Percentiles rank a stretch among this genome's conserved stretches.
Evolutionary conservation across 1,284 basidiomycete species (phyloP).

Genomic region (Fomitopsis pinicola): DNA sequence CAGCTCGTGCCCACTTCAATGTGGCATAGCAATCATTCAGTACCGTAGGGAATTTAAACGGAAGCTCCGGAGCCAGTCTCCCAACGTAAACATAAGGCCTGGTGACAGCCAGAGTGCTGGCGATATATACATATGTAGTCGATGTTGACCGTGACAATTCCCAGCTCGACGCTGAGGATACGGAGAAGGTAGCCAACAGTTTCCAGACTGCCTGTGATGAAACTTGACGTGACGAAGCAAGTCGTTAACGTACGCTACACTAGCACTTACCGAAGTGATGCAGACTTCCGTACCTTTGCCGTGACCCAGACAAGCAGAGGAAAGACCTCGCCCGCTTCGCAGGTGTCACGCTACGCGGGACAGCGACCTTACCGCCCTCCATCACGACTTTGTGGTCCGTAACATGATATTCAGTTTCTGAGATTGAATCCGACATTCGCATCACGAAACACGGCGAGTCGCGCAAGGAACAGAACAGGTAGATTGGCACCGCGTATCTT

Average conservation of each 20-base stretch:
- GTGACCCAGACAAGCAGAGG: conserved; percentile 16
- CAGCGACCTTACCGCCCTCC: conserved; percentile 11
- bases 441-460: too few relatives aligned
- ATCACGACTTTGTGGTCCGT: conserved; percentile 12
- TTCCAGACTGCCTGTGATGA: conserved; percentile 10
- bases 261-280: not conserved
- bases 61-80: conserved; percentile 5
- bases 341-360: conserved; percentile 7
- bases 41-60: conserved; percentile 13
- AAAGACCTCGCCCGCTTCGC: not conserved
- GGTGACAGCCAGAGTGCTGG: not conserved
- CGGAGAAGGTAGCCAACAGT: conserved; percentile 15
- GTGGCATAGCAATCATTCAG: conserved; percentile 15
- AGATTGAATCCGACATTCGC: not conserved
- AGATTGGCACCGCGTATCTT: not conserved
- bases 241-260: not conserved
- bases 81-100: not conserved
- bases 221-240: conserved; percentile 3
- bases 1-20: too few relatives aligned
- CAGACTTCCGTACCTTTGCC: conserved; percentile 12
- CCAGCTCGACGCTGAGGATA: conserved; percentile 13
- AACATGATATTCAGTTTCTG: conserved; percentile 11
- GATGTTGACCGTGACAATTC: conserved; percentile 15
- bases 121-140: conserved; percentile 15
- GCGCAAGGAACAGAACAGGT: not conserved